Base-by-base conservation (phyloP, 176 grass and related monocot genomes). In the Chloris gayana region DNA sequence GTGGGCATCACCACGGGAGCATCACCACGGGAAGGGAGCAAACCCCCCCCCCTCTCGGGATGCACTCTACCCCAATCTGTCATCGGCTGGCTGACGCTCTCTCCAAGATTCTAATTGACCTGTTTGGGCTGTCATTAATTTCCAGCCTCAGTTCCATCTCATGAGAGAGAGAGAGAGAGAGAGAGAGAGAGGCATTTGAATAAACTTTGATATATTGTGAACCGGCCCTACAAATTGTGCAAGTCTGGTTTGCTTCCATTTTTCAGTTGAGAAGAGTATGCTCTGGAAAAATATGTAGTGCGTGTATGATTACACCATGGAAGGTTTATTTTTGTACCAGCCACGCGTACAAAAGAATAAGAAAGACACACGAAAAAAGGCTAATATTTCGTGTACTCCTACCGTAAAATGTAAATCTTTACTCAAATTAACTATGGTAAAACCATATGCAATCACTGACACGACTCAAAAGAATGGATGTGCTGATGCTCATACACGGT, bases 251-350 rank as follows among this genome's bases (percentile, higher is more conserved):
- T 57, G 6, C 22, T 57, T 24, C 50, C 7, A 9, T 57, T 24
- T 57, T 24, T 24, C 54, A 24, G 22, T 57, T 57, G 54, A 60
- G n/a, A n/a, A n/a, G n/a, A n/a, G 9, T 27, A 26, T 26, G 24
- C 33, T 65, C 10, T 30, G 30, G 24, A 6, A 4, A 53, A 83
- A 82, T 22, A 83, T 10, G 39, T 15, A 0, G 22, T 39, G 70
- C 70, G 5, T 54, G 57, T 75, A 60, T 25, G 12, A 1, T 66
- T 75, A 69, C 72, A 76, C 62, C 44, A 76, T 74, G 64, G 76
- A 80, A 70, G 60, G 34, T 85, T 83, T 83, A 83, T 87, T 80
- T 87, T 87, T 90, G 53, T 86, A 89, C 82, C 30, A 72, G 37
- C 64, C 41, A 70, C 51, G 71, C 51, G 71, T 85, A 89, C 72